Base-by-base conservation (phyloP, 768 basidiomycete genomes). In the Rubroboletus satanas region DNA sequence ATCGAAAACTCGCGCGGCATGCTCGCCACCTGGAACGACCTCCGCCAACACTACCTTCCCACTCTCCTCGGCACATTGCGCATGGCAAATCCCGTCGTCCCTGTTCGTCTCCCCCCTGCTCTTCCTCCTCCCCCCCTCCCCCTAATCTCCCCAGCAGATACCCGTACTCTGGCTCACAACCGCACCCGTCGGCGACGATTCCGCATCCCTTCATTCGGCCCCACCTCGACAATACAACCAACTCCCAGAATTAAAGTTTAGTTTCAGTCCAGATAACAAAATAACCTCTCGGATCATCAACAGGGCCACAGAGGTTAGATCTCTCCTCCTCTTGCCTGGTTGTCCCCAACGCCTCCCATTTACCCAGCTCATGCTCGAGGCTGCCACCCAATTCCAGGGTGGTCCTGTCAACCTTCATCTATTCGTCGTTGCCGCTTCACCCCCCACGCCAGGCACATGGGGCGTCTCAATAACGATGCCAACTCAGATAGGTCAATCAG, bases 1-100 rank as follows among this genome's bases (percentile, higher is more conserved):
- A 74, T 83, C 58, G 83, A 84, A 69, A 83, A 83, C 61, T 83
- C 83, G 0, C 70, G 71, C 33, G 64, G 67, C 1, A 78, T 82
- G 72, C 65, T 68, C 26, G 18, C 57, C 7, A 68, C 74, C 23
- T 84, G 83, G 83, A 61, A 73, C 58, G 73, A 79, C 66, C 76
- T 83, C 33, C 71, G 75, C 57, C 74, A 78, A 62, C 74, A 72
- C 23, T 78, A 77, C 63, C 71, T 83, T 21, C 69, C 65, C 18
- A 71, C 64, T 9, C 68, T 84, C 39, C 70, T 79, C 49, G 71
- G 75, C 39, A 72, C 70, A 28, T 64, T 83, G 46, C 66, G 75
- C 55, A 56, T 62, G 18, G 67, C 73, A 5, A 76, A 77, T 58
- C 69, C 74, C 5, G 51, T 69, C 52, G 65, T 73, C 28, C 71